Percentiles rank a stretch among this genome's conserved stretches.
Conservation (phyloP, 345 rosid genomes). For the Brassica cretica region DNA sequence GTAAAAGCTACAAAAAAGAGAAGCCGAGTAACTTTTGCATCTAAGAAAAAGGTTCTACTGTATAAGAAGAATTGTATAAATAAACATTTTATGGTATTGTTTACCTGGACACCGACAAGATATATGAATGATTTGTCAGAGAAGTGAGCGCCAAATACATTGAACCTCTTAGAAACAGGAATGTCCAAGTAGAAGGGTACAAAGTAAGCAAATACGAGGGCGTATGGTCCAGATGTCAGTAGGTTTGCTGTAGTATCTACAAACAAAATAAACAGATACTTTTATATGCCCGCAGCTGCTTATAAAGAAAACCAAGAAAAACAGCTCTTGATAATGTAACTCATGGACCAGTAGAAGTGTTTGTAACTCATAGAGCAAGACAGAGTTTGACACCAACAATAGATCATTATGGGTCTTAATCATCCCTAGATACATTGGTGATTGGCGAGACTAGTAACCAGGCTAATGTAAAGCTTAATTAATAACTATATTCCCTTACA, state of each 20-base stretch:
- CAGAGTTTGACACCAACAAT: conserved; percentile 9
- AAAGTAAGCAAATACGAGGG: conserved; percentile 87
- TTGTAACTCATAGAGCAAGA: too few species aligned
- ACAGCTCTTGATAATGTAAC: too few species aligned
- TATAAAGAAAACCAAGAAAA: too few species aligned
- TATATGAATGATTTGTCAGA: conserved; percentile 91
- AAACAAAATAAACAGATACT: background rate
- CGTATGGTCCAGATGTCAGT: conserved; percentile 84
- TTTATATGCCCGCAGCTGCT: too few species aligned
- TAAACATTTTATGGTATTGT: background rate
- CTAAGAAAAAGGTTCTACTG: background rate
- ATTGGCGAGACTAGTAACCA: conserved; percentile 15
- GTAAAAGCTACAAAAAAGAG: conserved; percentile 68
- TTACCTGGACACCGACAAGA: conserved; percentile 97
- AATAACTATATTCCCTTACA: conserved; percentile 1
- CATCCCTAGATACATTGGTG: background rate
- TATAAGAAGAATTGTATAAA: background rate
- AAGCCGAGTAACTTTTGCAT: background rate
- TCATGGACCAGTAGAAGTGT: too few species aligned
- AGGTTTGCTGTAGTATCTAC: conserved; percentile 64
- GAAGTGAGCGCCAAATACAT: conserved; percentile 63
- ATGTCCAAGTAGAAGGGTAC: conserved; percentile 88
- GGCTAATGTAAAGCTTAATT: background rate
- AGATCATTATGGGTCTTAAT: background rate
- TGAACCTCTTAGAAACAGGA: conserved; percentile 82